Evolutionary conservation across 805 yeast genomes (phyloP).

Genomic region (Yarrowia porcina): DNA sequence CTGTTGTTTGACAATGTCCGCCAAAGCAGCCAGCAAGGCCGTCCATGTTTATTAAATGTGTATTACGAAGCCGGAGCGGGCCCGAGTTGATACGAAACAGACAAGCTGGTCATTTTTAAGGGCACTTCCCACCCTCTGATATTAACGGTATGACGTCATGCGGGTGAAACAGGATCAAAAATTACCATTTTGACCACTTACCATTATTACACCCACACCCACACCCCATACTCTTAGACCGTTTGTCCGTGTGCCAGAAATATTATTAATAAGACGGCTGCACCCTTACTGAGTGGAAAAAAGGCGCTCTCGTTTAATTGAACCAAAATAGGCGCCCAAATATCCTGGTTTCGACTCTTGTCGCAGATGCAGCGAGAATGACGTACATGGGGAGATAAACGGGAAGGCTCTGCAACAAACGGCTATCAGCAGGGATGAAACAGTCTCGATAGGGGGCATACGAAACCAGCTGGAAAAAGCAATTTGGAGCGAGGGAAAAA

Average conservation of each 20-base stretch:
- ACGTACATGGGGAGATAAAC: not conserved
- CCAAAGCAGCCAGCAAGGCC: not conserved
- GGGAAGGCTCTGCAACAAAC: not conserved
- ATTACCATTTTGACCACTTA: too few relatives aligned
- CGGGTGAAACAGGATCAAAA: not conserved
- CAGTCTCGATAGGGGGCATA: not conserved
- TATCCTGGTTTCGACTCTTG: not conserved
- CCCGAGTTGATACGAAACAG: too few relatives aligned
- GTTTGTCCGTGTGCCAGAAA: not conserved
- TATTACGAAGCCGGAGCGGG: not conserved
- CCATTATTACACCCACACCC: not conserved
- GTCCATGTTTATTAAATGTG: not conserved
- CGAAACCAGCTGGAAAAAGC: not conserved
- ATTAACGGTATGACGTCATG: conserved; percentile 14
- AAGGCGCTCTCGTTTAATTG: not conserved
- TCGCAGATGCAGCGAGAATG: not conserved
- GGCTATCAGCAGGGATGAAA: conserved; percentile 13
- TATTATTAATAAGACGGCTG: not conserved
- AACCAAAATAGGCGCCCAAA: not conserved
- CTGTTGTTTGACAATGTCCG: not conserved
- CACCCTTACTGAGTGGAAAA: not conserved
- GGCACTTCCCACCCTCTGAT: too few relatives aligned
- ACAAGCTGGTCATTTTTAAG: too few relatives aligned
- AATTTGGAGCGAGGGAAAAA: not conserved
- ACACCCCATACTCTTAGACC: too few relatives aligned